Conservation (phyloP, 106 monocot genomes). For the Dendrobium huoshanense region DNA sequence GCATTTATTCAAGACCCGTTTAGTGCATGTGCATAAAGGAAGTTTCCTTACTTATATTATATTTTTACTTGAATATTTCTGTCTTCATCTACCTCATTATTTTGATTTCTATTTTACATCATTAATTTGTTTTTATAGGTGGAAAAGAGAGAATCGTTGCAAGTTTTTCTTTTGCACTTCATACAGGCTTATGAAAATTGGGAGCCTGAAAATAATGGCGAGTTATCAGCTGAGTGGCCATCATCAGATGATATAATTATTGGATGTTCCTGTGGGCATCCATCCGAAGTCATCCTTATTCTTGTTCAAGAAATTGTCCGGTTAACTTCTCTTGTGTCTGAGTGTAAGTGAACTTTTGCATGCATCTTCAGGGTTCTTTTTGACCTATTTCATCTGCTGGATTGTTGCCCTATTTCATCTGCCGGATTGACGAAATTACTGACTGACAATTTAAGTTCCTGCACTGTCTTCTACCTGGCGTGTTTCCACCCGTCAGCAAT, state of each 20-base stretch:
- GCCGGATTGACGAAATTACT: background rate
- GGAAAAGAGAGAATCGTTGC: constrained; percentile 80
- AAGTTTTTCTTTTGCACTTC: constrained; percentile 75
- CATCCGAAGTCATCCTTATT: constrained; percentile 86
- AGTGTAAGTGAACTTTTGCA: constrained; percentile 52
- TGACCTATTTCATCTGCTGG: background rate
- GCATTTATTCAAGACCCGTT: background rate
- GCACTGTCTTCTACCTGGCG: background rate
- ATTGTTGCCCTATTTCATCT: background rate
- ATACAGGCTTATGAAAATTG: constrained; percentile 75
- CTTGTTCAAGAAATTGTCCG: constrained; percentile 79
- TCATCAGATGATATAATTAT: constrained; percentile 37
- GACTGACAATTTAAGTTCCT: background rate
- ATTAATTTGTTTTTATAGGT: constrained; percentile 32
- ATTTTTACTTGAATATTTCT: background rate
- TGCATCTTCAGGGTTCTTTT: background rate
- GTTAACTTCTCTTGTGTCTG: constrained; percentile 67
- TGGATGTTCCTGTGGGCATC: constrained; percentile 86
- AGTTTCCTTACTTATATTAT: background rate
- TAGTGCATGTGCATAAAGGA: background rate
- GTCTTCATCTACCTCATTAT: background rate
- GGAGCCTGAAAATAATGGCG: constrained; percentile 53
- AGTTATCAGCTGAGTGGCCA: constrained; percentile 22
- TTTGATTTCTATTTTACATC: background rate
- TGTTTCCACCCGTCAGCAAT: background rate